Base-by-base conservation (phyloP, 1,284 basidiomycete species). In the Cutaneotrichosporon sp. region DNA sequence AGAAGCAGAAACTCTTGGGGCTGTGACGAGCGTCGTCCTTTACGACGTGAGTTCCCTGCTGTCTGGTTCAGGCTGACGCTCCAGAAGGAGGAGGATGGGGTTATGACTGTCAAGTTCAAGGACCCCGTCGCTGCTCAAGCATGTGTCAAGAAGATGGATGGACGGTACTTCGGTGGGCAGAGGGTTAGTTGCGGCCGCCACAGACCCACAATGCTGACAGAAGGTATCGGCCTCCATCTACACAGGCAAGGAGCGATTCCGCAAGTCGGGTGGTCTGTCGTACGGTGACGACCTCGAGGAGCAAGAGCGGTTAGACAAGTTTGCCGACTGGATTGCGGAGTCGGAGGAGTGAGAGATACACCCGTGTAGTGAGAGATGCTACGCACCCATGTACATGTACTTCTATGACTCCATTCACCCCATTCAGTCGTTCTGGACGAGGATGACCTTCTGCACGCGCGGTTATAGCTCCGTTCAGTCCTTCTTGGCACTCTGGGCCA, bases 41-140 rank as follows among this genome's bases (percentile, higher is more conserved):
- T 99, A 95, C 77, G 95, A 99, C 81, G 93, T 95, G 75, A 79
- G 91, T 84, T 22, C 54, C 14, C 20, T 54, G 14, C 53, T 49
- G 50, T n/a, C n/a, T n/a, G n/a, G n/a, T 22, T 29, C 25, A n/a
- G n/a, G 46, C 56, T 59, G 31, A 62, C 47, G 27, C 5, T 9
- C 4, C 79, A 97, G 93, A 86, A 89, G 81, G 97, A 99, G 77
- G 83, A 87, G 24, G 93, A 97, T 45, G 97, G 97, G 2, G 82
- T 99, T 60, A 97, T 99, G 86, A 95, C 94, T 0, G 88, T 99
- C 66, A 95, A 95, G 70, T 99, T 98, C 82, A 87, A 88, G 62
- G 92, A 95, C 67, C 84, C 89, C 6, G 72, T 92, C 3, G 88
- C 91, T 58, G 95, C 95, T 0, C 87, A 91, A 75, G 92, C 91